phyloP scores from a whole-genome alignment of 2,329 filamentous ascomycete species.

The Exophiala spinifera region DNA sequence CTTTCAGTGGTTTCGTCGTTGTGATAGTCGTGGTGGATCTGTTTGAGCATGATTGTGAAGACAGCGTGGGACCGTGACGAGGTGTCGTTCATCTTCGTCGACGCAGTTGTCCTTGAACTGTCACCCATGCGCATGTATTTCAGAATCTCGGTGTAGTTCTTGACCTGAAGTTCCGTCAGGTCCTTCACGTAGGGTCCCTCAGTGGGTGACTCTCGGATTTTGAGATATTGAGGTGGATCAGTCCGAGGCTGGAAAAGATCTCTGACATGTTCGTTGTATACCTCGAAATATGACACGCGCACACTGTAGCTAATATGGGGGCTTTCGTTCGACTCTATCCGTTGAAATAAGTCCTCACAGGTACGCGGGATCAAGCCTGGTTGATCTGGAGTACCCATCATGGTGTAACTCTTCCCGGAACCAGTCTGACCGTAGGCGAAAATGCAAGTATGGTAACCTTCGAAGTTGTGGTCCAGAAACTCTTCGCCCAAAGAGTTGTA shows the following conservation, averaged over 20 bases:
- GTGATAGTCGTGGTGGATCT: slow-evolving; percentile 94
- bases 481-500: slow-evolving; percentile 94
- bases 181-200: slow-evolving; percentile 98
- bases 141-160: slow-evolving; percentile 81
- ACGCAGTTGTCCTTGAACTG: slow-evolving; percentile 78
- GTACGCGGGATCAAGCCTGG: slow-evolving; percentile 92
- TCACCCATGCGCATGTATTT: slow-evolving; percentile 90
- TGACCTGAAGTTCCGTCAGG: slow-evolving; percentile 86
- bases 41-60: slow-evolving; percentile 96
- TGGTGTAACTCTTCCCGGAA: slow-evolving; percentile 96
- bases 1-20: slow-evolving; percentile 98
- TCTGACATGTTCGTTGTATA: slow-evolving; percentile 98
- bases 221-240: slow-evolving; percentile 84
- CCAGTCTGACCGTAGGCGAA: slow-evolving; percentile 98
- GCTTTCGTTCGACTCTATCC: slow-evolving; percentile 79
- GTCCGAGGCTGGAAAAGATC: slow-evolving; percentile 81
- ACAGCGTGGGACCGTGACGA: slow-evolving; percentile 94
- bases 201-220: slow-evolving; percentile 91
- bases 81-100: slow-evolving; percentile 99
- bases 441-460: slow-evolving; percentile 98
- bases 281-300: slow-evolving; percentile 96
- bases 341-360: slow-evolving; percentile 91
- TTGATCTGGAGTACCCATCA: slow-evolving; percentile 84
- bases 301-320: slow-evolving; percentile 96
- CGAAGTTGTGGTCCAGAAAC: slow-evolving; percentile 98